Evolutionary conservation across 495 filamentous ascomycete genomes (phyloP).

Genomic region (Hypoxylon cercidicola): DNA sequence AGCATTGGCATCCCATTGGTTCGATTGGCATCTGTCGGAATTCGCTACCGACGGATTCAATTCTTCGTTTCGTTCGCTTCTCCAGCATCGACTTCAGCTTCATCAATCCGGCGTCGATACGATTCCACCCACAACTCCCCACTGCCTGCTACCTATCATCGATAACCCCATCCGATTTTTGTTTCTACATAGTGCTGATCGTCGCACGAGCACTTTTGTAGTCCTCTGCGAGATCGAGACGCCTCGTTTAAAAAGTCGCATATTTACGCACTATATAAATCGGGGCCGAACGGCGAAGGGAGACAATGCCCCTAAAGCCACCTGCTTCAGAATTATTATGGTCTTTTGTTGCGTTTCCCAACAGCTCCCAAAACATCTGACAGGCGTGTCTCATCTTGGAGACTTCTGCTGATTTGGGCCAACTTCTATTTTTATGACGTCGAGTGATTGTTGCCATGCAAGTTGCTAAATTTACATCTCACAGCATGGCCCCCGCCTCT

Average conservation of each 20-base stretch:
- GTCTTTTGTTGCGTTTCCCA: conserved; percentile 24
- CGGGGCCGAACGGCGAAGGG: conserved; percentile 6
- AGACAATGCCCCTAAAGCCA: background rate
- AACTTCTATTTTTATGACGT: conserved; percentile 27
- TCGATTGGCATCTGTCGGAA: conserved; percentile 18
- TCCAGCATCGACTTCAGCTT: background rate
- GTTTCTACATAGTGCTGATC: background rate
- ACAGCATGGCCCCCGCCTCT: background rate
- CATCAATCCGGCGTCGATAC: background rate
- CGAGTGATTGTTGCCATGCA: conserved; percentile 2
- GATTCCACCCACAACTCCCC: background rate
- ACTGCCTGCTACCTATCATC: background rate
- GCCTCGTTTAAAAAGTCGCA: background rate
- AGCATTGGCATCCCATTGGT: conserved; percentile 20
- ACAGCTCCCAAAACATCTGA: conserved; percentile 25
- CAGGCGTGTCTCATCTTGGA: conserved; percentile 23
- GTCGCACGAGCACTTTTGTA: background rate
- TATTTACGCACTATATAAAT: too few species aligned
- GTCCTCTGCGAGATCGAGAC: background rate
- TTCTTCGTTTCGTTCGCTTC: background rate
- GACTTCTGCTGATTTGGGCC: conserved; percentile 3
- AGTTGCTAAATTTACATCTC: background rate
- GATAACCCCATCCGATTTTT: background rate
- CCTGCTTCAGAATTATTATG: conserved; percentile 33
- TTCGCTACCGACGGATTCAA: conserved; percentile 23